phyloP scores from a whole-genome alignment of 805 yeast species.

The Schwanniomyces polymorphus region DNA sequence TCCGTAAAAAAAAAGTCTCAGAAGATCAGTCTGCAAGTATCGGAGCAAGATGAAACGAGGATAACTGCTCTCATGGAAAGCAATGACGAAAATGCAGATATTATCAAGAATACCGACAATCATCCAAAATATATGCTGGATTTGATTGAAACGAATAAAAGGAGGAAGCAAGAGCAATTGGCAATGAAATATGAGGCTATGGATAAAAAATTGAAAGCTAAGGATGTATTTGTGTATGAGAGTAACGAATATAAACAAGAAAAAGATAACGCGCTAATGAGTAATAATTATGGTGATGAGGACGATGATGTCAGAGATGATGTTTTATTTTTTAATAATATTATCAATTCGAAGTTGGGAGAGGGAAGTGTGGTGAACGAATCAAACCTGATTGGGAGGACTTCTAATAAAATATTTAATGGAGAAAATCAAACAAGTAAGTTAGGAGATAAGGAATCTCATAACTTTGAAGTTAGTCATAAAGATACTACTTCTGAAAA shows the following conservation, averaged over 20 bases:
- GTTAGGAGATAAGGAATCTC: neutral
- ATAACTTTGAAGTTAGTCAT: too few species aligned
- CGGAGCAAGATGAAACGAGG: constrained; percentile 4
- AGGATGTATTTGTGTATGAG: constrained; percentile 46
- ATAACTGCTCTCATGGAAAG: neutral
- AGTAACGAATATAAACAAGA: constrained; percentile 46
- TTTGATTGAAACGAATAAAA: constrained; percentile 44
- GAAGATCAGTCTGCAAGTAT: constrained; percentile 6
- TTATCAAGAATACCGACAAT: constrained; percentile 12
- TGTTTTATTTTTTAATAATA: constrained; percentile 4
- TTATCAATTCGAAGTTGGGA: constrained; percentile 1
- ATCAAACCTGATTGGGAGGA: neutral
- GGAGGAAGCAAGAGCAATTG: constrained; percentile 47
- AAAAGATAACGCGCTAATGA: constrained; percentile 1
- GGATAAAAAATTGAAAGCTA: constrained; percentile 35
- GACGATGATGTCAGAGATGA: constrained; percentile 5
- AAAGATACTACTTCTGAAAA: too few species aligned
- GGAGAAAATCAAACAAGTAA: neutral
- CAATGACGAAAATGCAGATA: constrained; percentile 11
- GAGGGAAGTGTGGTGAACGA: neutral
- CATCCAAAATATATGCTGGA: constrained; percentile 29
- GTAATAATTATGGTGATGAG: constrained; percentile 1
- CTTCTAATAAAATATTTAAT: too few species aligned
- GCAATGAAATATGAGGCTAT: constrained; percentile 35
- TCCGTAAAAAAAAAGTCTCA: constrained; percentile 6